Percentiles rank a stretch among this genome's conserved stretches.
phyloP scores from a whole-genome alignment of 306 rosid genomes.

The Pterocarpus macrocarpus region DNA sequence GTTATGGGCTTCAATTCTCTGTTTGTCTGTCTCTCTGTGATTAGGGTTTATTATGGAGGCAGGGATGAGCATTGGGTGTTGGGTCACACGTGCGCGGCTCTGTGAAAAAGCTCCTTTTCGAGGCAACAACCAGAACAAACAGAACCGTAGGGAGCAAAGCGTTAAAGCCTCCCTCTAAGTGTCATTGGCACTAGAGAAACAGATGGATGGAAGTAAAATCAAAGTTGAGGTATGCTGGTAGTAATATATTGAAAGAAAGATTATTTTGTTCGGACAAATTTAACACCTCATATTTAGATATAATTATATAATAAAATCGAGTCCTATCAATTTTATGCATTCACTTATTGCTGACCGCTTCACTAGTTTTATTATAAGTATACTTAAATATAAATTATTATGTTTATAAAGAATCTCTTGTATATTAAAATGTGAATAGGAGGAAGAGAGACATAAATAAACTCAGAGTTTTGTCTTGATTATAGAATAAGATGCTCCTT shows the following conservation, averaged over 20 bases:
- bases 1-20: slow-evolving; percentile 55
- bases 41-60: slow-evolving; percentile 68
- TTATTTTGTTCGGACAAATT: too few species aligned
- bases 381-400: background rate
- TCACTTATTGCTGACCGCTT: background rate
- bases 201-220: slow-evolving; percentile 38
- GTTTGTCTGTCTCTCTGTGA: slow-evolving; percentile 51
- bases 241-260: background rate
- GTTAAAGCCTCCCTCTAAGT: slow-evolving; percentile 50
- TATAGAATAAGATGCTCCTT: slow-evolving; percentile 67
- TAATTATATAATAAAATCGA: too few species aligned
- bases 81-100: slow-evolving; percentile 95
- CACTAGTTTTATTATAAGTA: background rate
- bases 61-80: slow-evolving; percentile 73
- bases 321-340: too few species aligned
- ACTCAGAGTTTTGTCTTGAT: slow-evolving; percentile 64
- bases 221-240: slow-evolving; percentile 47
- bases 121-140: slow-evolving; percentile 83
- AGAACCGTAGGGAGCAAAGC: slow-evolving; percentile 57
- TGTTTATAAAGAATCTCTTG: background rate
- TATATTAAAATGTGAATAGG: slow-evolving; percentile 13
- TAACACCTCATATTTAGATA: too few species aligned
- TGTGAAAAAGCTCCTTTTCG: slow-evolving; percentile 75
- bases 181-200: slow-evolving; percentile 45
- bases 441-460: slow-evolving; percentile 25